These are phyloP conservation scores for Lasiodiplodia gonubiensis DNA, from an alignment of 2,329 filamentous ascomycete species.

Conservation along the genomic window DNA sequence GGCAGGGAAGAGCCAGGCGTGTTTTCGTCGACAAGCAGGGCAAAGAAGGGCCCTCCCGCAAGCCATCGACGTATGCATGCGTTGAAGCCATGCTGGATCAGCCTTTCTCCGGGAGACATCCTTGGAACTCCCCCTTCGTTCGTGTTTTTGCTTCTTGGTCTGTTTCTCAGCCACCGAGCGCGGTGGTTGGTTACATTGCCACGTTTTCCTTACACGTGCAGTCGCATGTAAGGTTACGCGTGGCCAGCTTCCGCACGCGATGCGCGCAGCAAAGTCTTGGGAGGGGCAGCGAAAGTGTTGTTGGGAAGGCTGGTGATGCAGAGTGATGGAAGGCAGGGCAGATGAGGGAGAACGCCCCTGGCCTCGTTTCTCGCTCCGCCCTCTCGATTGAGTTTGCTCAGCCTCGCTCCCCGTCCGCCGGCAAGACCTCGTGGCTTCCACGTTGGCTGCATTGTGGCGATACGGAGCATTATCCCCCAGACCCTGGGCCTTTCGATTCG, in stretches of 20 bases:
- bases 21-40: not conserved
- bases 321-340: not conserved
- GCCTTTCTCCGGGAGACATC: not conserved
- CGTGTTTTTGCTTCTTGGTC: not conserved
- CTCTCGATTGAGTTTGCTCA: not conserved
- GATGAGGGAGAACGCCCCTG: not conserved
- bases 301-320: not conserved
- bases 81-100: slow-evolving; percentile 11
- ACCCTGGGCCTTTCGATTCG: too few relatives aligned
- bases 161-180: not conserved
- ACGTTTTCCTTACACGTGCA: too few relatives aligned
- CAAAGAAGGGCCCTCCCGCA: not conserved
- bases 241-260: not conserved
- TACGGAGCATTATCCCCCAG: not conserved
- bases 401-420: not conserved
- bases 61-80: slow-evolving; percentile 15
- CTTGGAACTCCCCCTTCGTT: not conserved
- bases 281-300: not conserved
- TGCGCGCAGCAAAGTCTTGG: not conserved
- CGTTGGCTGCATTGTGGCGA: not conserved
- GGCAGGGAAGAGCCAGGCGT: too few relatives aligned
- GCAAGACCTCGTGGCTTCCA: slow-evolving; percentile 15
- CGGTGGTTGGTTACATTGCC: not conserved
- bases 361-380: not conserved
- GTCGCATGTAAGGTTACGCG: not conserved